These are phyloP conservation scores for Emergomyces pasteurianus DNA, from an alignment of 2,329 filamentous ascomycete species.

Conservation along the genomic window DNA sequence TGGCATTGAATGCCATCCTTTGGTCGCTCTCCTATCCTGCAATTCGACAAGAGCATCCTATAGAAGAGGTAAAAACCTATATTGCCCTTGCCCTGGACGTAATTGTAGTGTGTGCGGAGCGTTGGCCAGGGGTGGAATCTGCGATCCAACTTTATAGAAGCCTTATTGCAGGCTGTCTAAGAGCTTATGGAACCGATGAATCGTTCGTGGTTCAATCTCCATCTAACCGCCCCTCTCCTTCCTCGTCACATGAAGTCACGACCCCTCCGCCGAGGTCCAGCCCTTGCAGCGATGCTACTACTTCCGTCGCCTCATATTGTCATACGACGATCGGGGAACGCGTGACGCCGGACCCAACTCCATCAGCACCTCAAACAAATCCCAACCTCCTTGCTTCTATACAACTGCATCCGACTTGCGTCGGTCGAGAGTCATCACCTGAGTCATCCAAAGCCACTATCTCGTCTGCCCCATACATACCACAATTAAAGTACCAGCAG, in stretches of 20 bases:
- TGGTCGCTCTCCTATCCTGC: constrained; percentile 86
- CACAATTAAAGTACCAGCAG: not conserved
- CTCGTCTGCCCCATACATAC: not conserved
- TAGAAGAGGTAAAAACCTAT: constrained; percentile 64
- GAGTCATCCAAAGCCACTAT: not conserved
- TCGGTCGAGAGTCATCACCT: not conserved
- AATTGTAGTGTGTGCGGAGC: constrained; percentile 65
- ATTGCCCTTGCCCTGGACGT: constrained; percentile 65
- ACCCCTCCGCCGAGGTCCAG: constrained; percentile 31
- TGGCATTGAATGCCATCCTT: constrained; percentile 79
- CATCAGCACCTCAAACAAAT: constrained; percentile 17
- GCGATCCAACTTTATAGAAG: constrained; percentile 79
- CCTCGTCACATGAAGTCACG: constrained; percentile 27
- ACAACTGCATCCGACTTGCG: not conserved
- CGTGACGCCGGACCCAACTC: constrained; percentile 13
- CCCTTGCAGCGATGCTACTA: constrained; percentile 27
- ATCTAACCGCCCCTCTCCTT: constrained; percentile 31
- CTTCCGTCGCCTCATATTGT: constrained; percentile 25
- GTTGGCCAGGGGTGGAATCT: constrained; percentile 83
- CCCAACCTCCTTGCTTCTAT: not conserved
- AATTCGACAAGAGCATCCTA: constrained; percentile 59
- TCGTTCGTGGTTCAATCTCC: constrained; percentile 40
- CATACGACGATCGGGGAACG: constrained; percentile 18
- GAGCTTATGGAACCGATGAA: constrained; percentile 62
- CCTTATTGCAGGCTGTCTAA: constrained; percentile 72